phyloP scores from a whole-genome alignment of 2,329 filamentous ascomycete genomes.

The Gnomoniopsis smithogilvyi region DNA sequence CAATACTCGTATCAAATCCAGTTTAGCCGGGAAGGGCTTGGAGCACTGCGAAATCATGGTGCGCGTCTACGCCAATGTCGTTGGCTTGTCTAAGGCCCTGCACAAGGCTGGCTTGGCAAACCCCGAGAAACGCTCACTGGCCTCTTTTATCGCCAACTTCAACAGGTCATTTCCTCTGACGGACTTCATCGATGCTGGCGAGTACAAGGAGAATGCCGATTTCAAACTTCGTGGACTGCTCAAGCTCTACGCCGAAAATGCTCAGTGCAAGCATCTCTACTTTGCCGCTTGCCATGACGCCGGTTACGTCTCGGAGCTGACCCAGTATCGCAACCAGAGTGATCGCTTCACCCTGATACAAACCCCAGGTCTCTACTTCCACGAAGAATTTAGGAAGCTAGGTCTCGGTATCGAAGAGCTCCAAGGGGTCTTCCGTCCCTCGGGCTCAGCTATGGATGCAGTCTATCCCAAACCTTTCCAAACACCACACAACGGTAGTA shows the following conservation, averaged over 20 bases:
- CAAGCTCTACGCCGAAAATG: conserved; percentile 52
- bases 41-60: conserved; percentile 52
- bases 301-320: conserved; percentile 55
- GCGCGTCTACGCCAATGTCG: conserved; percentile 54
- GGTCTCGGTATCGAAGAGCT: conserved; percentile 49
- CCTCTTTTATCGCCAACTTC: conserved; percentile 54
- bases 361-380: conserved; percentile 41
- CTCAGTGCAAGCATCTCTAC: conserved; percentile 62
- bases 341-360: conserved; percentile 54
- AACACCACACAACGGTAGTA: background rate
- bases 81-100: conserved; percentile 47
- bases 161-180: conserved; percentile 55
- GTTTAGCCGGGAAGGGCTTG: conserved; percentile 43
- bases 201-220: conserved; percentile 57
- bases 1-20: conserved; percentile 45
- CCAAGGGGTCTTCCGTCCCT: conserved; percentile 45
- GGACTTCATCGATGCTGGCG: conserved; percentile 60
- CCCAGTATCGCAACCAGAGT: conserved; percentile 44
- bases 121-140: conserved; percentile 52
- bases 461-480: conserved; percentile 11
- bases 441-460: conserved; percentile 11
- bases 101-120: conserved; percentile 46
- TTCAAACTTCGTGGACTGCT: conserved; percentile 53
- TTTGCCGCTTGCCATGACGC: conserved; percentile 61
- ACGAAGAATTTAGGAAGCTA: conserved; percentile 50